These are phyloP conservation scores for Houttuynia cordata DNA, from an alignment of 164 flowering plant genomes.

Conservation along the genomic window DNA sequence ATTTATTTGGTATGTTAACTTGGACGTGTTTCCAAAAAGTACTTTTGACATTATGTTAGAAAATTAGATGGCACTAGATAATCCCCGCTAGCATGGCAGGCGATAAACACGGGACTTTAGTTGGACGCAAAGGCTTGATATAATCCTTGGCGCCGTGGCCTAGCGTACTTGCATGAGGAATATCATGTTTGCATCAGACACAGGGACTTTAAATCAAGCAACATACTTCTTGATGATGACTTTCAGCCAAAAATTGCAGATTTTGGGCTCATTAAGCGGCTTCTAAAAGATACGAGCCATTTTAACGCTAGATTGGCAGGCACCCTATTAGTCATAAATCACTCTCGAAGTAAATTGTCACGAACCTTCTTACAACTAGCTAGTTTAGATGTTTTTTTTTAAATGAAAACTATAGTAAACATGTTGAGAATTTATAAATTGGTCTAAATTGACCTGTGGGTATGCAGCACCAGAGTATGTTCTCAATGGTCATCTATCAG, in stretches of 20 bases:
- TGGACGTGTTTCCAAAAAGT: too few relatives aligned
- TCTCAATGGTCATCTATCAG: constrained; percentile 41
- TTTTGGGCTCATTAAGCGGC: constrained; percentile 48
- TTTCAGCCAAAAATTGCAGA: constrained; percentile 53
- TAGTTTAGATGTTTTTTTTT: neutral
- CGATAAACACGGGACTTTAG: constrained; percentile 21
- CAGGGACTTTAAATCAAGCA: constrained; percentile 46
- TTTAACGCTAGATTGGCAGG: constrained; percentile 50
- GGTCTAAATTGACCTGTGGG: constrained; percentile 8
- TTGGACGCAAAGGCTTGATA: constrained; percentile 42
- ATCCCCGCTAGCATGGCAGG: constrained; percentile 17
- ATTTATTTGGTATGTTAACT: constrained; percentile 33
- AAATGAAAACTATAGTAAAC: too few relatives aligned
- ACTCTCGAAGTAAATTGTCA: neutral
- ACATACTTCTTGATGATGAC: constrained; percentile 39
- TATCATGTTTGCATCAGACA: constrained; percentile 45
- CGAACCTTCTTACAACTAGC: neutral
- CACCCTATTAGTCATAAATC: constrained; percentile 31
- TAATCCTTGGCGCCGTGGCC: constrained; percentile 46
- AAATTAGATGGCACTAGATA: neutral
- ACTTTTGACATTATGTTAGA: neutral
- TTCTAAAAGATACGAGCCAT: constrained; percentile 46
- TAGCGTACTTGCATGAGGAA: constrained; percentile 49
- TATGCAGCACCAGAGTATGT: constrained; percentile 57
- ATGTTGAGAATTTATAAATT: too few relatives aligned